Evolutionary conservation across 2,329 filamentous ascomycete species (phyloP), one percentile per base, ranked within the genome.

Genomic region (Claviceps humidiphila): DNA sequence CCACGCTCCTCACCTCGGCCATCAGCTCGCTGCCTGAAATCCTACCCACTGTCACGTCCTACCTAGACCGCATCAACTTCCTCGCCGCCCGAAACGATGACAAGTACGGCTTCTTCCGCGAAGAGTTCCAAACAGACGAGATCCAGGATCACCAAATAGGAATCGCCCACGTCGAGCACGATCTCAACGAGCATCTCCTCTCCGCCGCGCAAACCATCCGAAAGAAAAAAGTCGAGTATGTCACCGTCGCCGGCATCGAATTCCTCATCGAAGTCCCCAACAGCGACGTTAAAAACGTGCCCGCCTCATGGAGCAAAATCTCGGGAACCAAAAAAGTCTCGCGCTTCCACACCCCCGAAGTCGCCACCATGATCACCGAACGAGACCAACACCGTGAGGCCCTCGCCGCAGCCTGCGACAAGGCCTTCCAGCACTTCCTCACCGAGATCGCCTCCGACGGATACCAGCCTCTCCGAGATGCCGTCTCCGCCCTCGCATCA

Each of bases 311-410:
- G 93, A 76, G 80, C 57, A 97, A 98, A 68, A 87, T 97, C 61
- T 94, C 86, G 53, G 90, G 91, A 49, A 98, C 93, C 6, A 97
- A 97, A 67, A 89, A 88, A 61, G 72, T 90, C 5, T 90, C 89
- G 0, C 84, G 93, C 54, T 98, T 97, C 67, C 93, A 98, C 68
- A 93, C 93, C 0, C 93, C 93, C 4, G 85, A 95, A 59, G 88
- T 96, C 24, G 77, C 95, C 48, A 81, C 81, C 55, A 76, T 95
- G 59, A 78, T 95, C 17, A 81, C 83, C 43, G 89, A 96, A 68
- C 82, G 93, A 44, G 93, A 97, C 65, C 91, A 96, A 62, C 87
- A 96, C 69, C 95, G 91, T 63, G 93, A 98, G 68, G 85, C 88
- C 2, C 80, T 98, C 13, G 89, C 89, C 2, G 89, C 89, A 9